phyloP scores from a whole-genome alignment of 1,284 basidiomycete genomes.

The Melampsora abietis-canadensis region DNA sequence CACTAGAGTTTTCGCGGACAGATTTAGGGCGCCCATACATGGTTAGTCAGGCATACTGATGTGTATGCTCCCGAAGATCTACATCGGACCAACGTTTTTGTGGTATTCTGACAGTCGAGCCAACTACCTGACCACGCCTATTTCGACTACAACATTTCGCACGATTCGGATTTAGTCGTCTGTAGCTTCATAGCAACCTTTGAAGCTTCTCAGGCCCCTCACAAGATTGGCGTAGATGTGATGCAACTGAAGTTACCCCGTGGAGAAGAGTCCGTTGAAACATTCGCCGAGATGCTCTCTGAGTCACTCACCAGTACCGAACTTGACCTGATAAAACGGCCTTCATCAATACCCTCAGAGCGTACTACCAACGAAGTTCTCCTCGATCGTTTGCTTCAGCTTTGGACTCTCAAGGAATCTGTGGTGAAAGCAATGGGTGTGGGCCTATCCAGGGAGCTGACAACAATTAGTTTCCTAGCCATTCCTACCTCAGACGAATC shows the following conservation, averaged over 20 bases:
- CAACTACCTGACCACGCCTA: slow-evolving; percentile 10
- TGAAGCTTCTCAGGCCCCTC: not conserved
- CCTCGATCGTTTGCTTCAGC: slow-evolving; percentile 26
- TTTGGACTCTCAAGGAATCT: slow-evolving; percentile 43
- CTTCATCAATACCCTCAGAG: not conserved
- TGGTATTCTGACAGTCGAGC: slow-evolving; percentile 11
- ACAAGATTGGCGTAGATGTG: slow-evolving; percentile 29
- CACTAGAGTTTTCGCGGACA: slow-evolving; percentile 13
- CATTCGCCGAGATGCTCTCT: slow-evolving; percentile 5
- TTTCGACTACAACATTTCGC: slow-evolving; percentile 37
- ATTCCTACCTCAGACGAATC: not conserved
- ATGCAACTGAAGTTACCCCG: slow-evolving; percentile 27
- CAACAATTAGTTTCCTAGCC: slow-evolving; percentile 12
- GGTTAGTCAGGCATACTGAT: not conserved
- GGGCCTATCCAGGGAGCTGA: slow-evolving; percentile 20
- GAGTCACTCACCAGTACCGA: slow-evolving; percentile 25
- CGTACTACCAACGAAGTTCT: not conserved
- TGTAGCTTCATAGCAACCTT: slow-evolving; percentile 15
- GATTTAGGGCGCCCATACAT: slow-evolving; percentile 25
- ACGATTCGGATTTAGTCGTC: slow-evolving; percentile 23
- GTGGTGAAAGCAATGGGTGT: slow-evolving; percentile 35
- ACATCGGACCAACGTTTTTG: not conserved
- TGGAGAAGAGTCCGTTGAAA: not conserved
- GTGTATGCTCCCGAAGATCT: too few relatives aligned
- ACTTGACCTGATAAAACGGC: slow-evolving; percentile 10